Conservation (phyloP, 2,329 filamentous ascomycete species). For the Arthrobotrys pseudoclavata region DNA sequence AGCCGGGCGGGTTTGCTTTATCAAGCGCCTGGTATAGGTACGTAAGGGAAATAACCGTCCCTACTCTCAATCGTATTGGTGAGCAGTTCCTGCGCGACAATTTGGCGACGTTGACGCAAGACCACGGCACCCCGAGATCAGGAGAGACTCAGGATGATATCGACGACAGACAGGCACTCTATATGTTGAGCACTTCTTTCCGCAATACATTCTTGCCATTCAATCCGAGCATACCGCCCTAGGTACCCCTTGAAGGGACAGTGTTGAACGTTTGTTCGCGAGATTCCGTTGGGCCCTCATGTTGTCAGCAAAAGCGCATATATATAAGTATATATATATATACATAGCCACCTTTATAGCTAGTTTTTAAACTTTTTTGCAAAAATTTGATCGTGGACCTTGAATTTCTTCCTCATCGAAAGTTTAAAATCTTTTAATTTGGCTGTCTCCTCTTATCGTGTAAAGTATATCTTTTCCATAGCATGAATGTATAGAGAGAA, state of each 20-base stretch:
- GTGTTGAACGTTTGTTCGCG: slow-evolving; percentile 17
- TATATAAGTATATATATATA: not conserved
- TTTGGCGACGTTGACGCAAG: slow-evolving; percentile 32
- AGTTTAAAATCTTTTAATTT: slow-evolving; percentile 22
- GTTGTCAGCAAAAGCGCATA: slow-evolving; percentile 16
- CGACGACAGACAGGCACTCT: slow-evolving; percentile 29
- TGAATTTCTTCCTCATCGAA: slow-evolving; percentile 6
- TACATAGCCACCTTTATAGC: not conserved
- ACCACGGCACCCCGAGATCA: slow-evolving; percentile 17
- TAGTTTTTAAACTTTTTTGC: not conserved
- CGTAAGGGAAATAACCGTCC: slow-evolving; percentile 14
- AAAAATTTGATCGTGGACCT: slow-evolving; percentile 1
- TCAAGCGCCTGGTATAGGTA: slow-evolving; percentile 30
- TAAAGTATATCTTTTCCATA: slow-evolving; percentile 7
- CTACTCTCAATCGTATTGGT: slow-evolving; percentile 31
- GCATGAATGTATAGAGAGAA: slow-evolving; percentile 6
- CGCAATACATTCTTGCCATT: slow-evolving; percentile 39
- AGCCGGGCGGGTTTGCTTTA: slow-evolving; percentile 22
- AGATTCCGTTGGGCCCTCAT: slow-evolving; percentile 11
- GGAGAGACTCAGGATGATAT: slow-evolving; percentile 25
- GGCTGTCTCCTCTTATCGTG: slow-evolving; percentile 1
- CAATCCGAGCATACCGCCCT: slow-evolving; percentile 28
- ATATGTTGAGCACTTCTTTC: slow-evolving; percentile 40
- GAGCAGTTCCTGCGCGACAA: slow-evolving; percentile 40
- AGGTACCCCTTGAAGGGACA: slow-evolving; percentile 11